Evolutionary conservation across 306 rosid species (phyloP).

Genomic region (Canavalia ensiformis): DNA sequence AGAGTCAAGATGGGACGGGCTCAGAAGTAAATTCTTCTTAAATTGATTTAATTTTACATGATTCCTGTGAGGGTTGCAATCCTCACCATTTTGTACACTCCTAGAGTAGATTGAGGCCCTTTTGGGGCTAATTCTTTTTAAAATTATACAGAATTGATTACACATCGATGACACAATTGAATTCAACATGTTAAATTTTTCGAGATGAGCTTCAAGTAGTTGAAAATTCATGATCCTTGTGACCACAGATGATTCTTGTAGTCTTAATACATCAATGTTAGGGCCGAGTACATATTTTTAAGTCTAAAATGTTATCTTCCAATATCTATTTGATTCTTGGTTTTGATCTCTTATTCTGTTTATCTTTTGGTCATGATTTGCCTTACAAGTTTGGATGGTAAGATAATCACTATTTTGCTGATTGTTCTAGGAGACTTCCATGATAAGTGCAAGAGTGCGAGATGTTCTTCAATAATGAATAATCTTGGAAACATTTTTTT

Average conservation of each 20-base stretch:
- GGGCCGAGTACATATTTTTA: conserved; percentile 7
- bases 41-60: conserved; percentile 40
- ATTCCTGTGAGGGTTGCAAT: conserved; percentile 22
- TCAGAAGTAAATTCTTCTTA: conserved; percentile 50
- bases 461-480: neutral
- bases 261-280: conserved; percentile 16
- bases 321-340: neutral
- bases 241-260: conserved; percentile 41
- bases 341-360: conserved; percentile 5
- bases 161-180: conserved; percentile 26
- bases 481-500: neutral
- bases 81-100: conserved; percentile 47
- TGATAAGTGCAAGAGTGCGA: neutral
- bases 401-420: conserved; percentile 19
- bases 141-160: conserved; percentile 33
- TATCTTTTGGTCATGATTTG: neutral
- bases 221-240: conserved; percentile 25
- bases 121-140: conserved; percentile 48
- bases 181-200: neutral
- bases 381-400: neutral
- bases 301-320: neutral
- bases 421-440: conserved; percentile 3
- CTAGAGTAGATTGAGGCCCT: conserved; percentile 31
- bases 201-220: conserved; percentile 17
- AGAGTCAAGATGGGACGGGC: conserved; percentile 69